These are phyloP conservation scores for Allantophomopsis lycopodina DNA, from an alignment of 2,329 filamentous ascomycete genomes.

Conservation along the genomic window DNA sequence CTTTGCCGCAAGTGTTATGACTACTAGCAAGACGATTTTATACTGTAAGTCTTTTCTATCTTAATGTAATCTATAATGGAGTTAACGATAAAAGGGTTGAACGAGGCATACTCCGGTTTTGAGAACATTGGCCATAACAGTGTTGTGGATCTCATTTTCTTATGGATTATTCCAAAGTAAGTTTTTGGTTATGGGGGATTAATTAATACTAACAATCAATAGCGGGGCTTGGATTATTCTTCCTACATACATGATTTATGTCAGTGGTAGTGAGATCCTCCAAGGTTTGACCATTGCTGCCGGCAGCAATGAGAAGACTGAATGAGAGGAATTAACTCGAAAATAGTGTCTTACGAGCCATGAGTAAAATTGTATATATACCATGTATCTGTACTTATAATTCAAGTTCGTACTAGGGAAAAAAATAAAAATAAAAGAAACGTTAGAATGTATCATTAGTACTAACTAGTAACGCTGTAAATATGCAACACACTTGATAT, in stretches of 20 bases:
- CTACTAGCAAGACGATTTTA: slow-evolving; percentile 51
- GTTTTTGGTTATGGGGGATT: slow-evolving; percentile 9
- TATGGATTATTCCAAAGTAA: slow-evolving; percentile 57
- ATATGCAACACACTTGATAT: too few species aligned
- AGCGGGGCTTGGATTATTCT: slow-evolving; percentile 53
- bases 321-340: too few species aligned
- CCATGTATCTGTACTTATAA: too few species aligned
- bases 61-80: background rate
- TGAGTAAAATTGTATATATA: too few species aligned
- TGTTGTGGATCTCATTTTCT: slow-evolving; percentile 31
- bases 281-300: slow-evolving; percentile 35
- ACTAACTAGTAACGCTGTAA: too few species aligned
- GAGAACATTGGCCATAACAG: slow-evolving; percentile 49
- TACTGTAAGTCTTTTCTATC: slow-evolving; percentile 37
- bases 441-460: too few species aligned
- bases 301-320: slow-evolving; percentile 4
- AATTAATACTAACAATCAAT: background rate
- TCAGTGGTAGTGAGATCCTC: slow-evolving; percentile 47
- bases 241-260: slow-evolving; percentile 45
- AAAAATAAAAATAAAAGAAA: too few species aligned
- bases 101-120: slow-evolving; percentile 47
- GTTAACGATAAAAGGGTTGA: slow-evolving; percentile 27
- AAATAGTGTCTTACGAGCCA: too few species aligned
- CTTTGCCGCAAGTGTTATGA: slow-evolving; percentile 46
- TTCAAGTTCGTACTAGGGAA: too few species aligned